Base-by-base conservation (phyloP, 306 rosid genomes). In the Quercus wislizeni region DNA sequence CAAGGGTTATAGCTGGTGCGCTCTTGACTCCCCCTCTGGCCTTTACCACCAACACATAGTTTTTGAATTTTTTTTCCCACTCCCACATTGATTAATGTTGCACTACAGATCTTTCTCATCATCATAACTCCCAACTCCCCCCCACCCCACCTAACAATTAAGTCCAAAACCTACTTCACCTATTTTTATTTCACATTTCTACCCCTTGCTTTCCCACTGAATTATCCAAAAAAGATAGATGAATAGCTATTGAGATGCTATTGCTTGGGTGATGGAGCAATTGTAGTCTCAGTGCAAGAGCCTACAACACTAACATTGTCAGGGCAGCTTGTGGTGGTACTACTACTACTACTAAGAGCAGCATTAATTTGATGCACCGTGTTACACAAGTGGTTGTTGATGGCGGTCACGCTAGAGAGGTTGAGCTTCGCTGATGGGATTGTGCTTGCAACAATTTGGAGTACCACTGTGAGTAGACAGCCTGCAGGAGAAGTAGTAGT, bases 11-110 rank as follows among this genome's bases (percentile, higher is more conserved):
- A 85, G 84, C 87, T 95, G 99, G 99, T 95, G 96, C 99, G 99
- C 90, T 91, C 99, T 95, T 92, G 99, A 95, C 99, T 95, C 91
- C 97, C 81, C 71, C 92, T 86, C 85, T 21, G 84, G 82, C 91
- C 84, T 81, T 83, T 75, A 55, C 67, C 69, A 71, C 31, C 51
- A 51, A 23, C n/a, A 12, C 58, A 46, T 10, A 4, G 2, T 20
- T 5, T 21, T 25, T 55, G 20, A 3, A 3, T 23, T 6, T 17
- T 31, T 55, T 28, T 17, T 49, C 57, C 51, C 57, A 12, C 56
- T 67, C 88, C 67, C 70, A 52, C 68, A 70, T 76, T 33, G 25
- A 78, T 17, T 41, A 68, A 62, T 77, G 31, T 11, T 71, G 59
- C 73, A 74, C 62, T 41, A 8, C 46, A 41, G 46, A 41, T 41